Conservation (phyloP, 2,329 filamentous ascomycete species). For the Arachnomyces sp. region DNA sequence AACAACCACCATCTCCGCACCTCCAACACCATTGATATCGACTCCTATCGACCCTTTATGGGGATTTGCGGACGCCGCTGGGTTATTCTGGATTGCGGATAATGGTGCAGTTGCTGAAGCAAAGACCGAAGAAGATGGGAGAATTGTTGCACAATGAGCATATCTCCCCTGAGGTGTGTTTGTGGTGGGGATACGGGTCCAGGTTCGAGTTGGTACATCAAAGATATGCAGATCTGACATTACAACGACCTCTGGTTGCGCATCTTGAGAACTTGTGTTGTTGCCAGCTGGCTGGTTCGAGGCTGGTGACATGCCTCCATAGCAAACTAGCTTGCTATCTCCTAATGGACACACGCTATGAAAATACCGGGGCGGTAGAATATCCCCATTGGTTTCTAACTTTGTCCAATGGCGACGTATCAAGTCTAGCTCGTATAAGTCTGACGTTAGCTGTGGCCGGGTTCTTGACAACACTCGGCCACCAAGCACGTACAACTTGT, state of each 20-base stretch:
- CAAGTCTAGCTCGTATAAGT: slow-evolving; percentile 88
- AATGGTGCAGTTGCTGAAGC: slow-evolving; percentile 75
- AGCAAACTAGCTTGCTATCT: slow-evolving; percentile 94
- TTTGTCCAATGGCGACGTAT: slow-evolving; percentile 90
- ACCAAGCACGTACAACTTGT: slow-evolving; percentile 95
- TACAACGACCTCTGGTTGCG: slow-evolving; percentile 80
- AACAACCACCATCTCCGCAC: slow-evolving; percentile 94
- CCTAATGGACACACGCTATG: slow-evolving; percentile 92
- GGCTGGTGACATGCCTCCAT: slow-evolving; percentile 92
- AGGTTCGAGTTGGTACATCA: slow-evolving; percentile 72
- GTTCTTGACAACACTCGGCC: slow-evolving; percentile 79
- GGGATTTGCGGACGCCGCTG: slow-evolving; percentile 67
- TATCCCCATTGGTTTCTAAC: slow-evolving; percentile 72
- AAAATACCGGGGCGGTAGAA: slow-evolving; percentile 89
- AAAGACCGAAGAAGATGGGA: slow-evolving; percentile 82
- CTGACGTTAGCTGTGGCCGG: slow-evolving; percentile 75
- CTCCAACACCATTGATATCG: slow-evolving; percentile 80
- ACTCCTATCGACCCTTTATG: slow-evolving; percentile 85
- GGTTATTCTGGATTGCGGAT: slow-evolving; percentile 85
- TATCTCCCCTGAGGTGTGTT: slow-evolving; percentile 90
- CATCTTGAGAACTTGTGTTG: slow-evolving; percentile 43
- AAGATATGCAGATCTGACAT: slow-evolving; percentile 98
- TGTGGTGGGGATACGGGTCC: slow-evolving; percentile 74
- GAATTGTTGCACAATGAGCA: slow-evolving; percentile 87
- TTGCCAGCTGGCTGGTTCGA: slow-evolving; percentile 34